phyloP scores from a whole-genome alignment of 2,329 filamentous ascomycete genomes.

The Botrytis cinerea region DNA sequence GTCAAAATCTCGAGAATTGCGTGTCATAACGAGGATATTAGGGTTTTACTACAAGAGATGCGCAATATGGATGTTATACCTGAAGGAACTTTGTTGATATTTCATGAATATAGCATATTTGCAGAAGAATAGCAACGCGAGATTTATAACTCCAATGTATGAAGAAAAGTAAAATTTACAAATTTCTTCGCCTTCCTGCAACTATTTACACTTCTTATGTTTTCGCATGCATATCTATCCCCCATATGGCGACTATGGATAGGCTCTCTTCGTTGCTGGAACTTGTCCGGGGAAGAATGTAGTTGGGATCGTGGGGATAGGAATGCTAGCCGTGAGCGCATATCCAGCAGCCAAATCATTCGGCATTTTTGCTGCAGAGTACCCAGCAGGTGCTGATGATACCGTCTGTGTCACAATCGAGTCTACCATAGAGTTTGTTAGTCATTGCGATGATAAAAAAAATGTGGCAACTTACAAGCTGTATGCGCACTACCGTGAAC shows the following conservation, averaged over 20 bases:
- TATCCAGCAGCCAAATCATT: conserved; percentile 22
- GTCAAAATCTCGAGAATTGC: neutral
- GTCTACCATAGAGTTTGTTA: conserved; percentile 17
- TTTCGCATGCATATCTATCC: neutral
- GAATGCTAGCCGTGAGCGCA: conserved; percentile 23
- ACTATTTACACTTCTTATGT: neutral
- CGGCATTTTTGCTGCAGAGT: conserved; percentile 27
- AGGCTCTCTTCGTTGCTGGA: conserved; percentile 26
- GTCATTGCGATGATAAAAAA: neutral
- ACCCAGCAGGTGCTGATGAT: conserved; percentile 22
- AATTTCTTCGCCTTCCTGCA: neutral
- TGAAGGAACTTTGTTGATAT: neutral
- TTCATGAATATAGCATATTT: neutral
- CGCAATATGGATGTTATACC: neutral
- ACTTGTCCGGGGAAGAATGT: conserved; percentile 28
- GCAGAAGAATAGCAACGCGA: neutral
- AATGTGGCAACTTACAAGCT: conserved; percentile 3
- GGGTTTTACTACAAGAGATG: neutral
- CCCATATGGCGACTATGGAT: conserved; percentile 7
- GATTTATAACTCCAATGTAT: neutral
- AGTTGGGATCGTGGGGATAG: conserved; percentile 28
- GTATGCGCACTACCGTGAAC: conserved; percentile 20
- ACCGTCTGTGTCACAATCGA: conserved; percentile 20
- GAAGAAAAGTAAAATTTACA: neutral
- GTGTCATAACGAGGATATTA: neutral